Evolutionary conservation across 1,284 basidiomycete species (phyloP).

Genomic region (Microbotryomycetes sp.): DNA sequence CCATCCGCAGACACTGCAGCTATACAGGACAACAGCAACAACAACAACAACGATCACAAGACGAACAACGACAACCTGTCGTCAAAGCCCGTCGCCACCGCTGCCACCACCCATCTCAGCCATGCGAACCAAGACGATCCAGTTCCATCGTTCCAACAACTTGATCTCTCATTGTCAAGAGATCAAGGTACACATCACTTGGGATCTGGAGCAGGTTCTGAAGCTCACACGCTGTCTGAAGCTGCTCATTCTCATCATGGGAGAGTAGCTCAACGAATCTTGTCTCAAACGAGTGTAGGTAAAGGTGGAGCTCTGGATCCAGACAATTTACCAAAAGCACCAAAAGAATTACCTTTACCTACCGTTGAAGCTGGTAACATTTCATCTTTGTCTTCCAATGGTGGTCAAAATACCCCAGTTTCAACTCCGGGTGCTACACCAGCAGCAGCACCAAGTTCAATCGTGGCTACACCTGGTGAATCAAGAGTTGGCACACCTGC

Average conservation of each 20-base stretch:
- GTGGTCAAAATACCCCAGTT: not conserved
- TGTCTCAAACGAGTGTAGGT: conserved; percentile 13
- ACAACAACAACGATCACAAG: too few relatives aligned
- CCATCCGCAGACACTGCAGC: too few relatives aligned
- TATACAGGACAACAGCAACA: too few relatives aligned
- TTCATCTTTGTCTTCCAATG: not conserved
- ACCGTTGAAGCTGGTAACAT: not conserved
- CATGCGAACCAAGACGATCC: not conserved
- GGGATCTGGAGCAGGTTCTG: conserved; percentile 5
- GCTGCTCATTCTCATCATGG: conserved; percentile 2
- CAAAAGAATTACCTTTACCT: not conserved
- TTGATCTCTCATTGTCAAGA: conserved; percentile 1
- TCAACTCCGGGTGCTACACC: not conserved
- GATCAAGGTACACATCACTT: conserved; percentile 1
- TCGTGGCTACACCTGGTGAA: conserved; percentile 16
- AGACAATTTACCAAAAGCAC: not conserved
- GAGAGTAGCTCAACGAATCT: conserved; percentile 4
- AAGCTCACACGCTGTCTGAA: conserved; percentile 1
- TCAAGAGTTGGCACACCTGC: conserved; percentile 9
- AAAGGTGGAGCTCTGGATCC: not conserved
- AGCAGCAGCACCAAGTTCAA: conserved; percentile 2
- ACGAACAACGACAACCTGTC: too few relatives aligned
- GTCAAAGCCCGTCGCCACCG: too few relatives aligned
- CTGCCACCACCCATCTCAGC: conserved; percentile 4
- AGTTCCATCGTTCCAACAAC: not conserved